Conservation (phyloP, 192 early-diverging fungal species). For the Podila epicladia region DNA sequence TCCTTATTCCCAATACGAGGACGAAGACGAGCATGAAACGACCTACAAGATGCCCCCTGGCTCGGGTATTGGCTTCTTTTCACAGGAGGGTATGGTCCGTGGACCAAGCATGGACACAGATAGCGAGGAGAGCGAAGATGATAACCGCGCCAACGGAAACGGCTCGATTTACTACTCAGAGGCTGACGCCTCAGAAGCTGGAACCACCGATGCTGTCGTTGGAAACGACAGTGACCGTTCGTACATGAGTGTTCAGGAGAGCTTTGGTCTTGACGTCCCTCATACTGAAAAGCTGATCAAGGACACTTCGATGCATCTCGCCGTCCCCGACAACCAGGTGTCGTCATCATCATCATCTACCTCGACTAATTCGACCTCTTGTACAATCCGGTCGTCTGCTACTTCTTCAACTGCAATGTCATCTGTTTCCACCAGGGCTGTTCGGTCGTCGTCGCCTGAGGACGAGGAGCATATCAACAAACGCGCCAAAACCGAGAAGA, state of each 20-base stretch:
- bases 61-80: slow-evolving; percentile 48
- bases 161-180: slow-evolving; percentile 12
- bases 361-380: no score
- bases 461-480: slow-evolving; percentile 13
- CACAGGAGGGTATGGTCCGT: slow-evolving; percentile 49
- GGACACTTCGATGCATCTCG: neutral
- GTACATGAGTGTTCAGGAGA: slow-evolving; percentile 44
- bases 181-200: neutral
- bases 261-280: neutral
- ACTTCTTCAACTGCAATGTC: neutral
- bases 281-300: neutral
- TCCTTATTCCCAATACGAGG: slow-evolving; percentile 1
- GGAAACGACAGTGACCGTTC: slow-evolving; percentile 42
- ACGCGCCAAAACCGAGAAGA: neutral
- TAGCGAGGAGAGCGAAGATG: slow-evolving; percentile 11
- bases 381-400: neutral
- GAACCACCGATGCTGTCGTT: slow-evolving; percentile 7
- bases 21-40: slow-evolving; percentile 4
- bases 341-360: neutral
- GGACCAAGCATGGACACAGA: slow-evolving; percentile 43
- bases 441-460: neutral
- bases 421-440: neutral
- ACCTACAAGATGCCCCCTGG: slow-evolving; percentile 8
- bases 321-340: neutral
- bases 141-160: slow-evolving; percentile 1